A percentile compares a stretch with the other conserved stretches of the same genome.
phyloP scores from a whole-genome alignment of 176 grass and related monocot genomes.

The Oryza glumipatula region DNA sequence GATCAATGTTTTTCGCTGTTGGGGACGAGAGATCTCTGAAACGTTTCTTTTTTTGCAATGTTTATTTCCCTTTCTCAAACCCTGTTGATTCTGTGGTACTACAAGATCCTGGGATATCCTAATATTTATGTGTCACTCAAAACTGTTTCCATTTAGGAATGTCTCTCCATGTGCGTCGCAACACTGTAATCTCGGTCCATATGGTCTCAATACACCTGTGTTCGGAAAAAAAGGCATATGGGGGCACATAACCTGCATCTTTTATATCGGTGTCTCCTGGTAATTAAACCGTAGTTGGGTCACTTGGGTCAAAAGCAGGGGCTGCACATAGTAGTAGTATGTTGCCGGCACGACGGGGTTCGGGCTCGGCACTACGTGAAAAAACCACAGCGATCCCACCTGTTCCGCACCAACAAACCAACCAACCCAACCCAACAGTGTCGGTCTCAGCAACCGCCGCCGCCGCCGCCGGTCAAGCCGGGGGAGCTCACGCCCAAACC shows the following conservation, averaged over 20 bases:
- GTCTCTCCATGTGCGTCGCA: background rate
- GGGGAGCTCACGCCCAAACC: background rate
- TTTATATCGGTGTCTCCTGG: no score
- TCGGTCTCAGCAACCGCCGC: background rate
- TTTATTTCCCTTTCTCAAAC: background rate
- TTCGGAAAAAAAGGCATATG: background rate
- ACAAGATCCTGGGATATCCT: background rate
- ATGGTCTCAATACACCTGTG: background rate
- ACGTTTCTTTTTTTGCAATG: background rate
- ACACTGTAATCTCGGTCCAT: no score
- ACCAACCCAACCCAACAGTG: background rate
- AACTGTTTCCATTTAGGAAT: background rate
- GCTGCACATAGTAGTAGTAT: no score
- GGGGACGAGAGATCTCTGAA: background rate
- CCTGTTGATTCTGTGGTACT: no score
- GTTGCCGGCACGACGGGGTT: background rate
- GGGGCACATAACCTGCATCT: no score
- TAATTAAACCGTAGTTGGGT: no score
- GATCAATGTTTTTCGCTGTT: background rate
- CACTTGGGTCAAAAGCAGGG: background rate
- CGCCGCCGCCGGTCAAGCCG: constrained; percentile 13
- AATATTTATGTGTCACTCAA: background rate
- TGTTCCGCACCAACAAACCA: background rate
- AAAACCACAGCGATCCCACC: constrained; percentile 12
- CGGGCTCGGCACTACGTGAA: background rate